Percentiles rank a stretch among this genome's conserved stretches.
Evolutionary conservation across 2,329 filamentous ascomycete genomes (phyloP).

Genomic region (Aureobasidium zeae): DNA sequence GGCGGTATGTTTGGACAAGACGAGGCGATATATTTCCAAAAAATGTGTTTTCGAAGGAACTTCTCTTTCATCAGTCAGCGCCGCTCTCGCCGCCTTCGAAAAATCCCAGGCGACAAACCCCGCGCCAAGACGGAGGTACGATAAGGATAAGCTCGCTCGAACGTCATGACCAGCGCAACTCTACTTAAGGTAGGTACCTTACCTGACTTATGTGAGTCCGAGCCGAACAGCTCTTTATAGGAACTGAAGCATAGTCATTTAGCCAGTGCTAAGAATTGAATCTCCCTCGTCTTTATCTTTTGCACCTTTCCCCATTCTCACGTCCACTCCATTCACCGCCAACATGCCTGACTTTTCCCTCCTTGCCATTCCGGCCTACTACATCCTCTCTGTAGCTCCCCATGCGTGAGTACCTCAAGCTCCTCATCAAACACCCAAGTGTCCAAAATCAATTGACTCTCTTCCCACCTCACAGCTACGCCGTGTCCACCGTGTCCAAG

Average conservation of each 20-base stretch:
- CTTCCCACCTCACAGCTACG: slow-evolving; percentile 17
- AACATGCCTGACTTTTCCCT: slow-evolving; percentile 32
- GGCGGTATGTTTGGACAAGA: background rate
- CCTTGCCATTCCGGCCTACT: slow-evolving; percentile 38
- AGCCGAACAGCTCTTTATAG: too few species aligned
- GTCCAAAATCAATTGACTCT: background rate
- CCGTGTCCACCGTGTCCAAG: slow-evolving; percentile 31
- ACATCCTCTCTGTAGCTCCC: slow-evolving; percentile 33
- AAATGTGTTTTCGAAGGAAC: slow-evolving; percentile 15
- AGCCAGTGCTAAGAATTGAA: too few species aligned
- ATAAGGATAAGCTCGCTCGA: background rate
- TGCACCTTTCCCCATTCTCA: background rate
- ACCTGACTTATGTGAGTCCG: too few species aligned
- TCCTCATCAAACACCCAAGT: slow-evolving; percentile 11
- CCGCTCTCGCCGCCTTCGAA: background rate
- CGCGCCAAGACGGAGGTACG: slow-evolving; percentile 1
- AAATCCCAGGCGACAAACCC: slow-evolving; percentile 1
- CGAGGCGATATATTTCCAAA: slow-evolving; percentile 4
- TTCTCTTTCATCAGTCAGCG: slow-evolving; percentile 10
- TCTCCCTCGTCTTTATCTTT: background rate
- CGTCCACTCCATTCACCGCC: background rate
- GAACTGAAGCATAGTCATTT: too few species aligned
- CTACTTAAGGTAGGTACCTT: too few species aligned
- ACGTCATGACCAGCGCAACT: too few species aligned
- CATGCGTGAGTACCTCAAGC: slow-evolving; percentile 29